Conservation (phyloP, 1,284 basidiomycete species). For the Rhodotorula sp. region DNA sequence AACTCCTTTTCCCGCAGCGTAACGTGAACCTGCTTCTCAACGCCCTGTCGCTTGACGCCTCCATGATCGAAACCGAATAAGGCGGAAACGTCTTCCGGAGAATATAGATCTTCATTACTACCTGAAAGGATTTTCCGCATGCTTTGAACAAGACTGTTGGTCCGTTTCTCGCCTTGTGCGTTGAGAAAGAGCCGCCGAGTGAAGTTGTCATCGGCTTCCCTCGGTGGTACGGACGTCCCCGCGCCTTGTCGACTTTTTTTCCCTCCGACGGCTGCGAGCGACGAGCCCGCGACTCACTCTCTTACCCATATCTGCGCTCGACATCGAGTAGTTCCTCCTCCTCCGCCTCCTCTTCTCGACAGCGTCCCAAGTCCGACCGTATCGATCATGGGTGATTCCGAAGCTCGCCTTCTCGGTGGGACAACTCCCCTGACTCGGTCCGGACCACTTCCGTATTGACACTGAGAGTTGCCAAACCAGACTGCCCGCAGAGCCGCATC, state of each 20-base stretch:
- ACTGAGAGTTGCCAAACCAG: not conserved
- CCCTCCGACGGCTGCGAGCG: no score
- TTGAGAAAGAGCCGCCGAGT: not conserved
- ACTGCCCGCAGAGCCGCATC: not conserved
- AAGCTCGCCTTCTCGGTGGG: no score
- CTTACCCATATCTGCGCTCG: no score
- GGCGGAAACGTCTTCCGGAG: not conserved
- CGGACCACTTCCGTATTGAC: not conserved
- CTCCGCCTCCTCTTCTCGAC: no score
- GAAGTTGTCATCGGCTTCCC: not conserved
- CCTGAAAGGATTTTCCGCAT: not conserved
- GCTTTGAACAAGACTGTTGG: not conserved
- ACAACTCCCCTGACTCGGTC: no score
- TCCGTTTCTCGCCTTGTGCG: not conserved
- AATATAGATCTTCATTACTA: not conserved
- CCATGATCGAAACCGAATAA: slow-evolving; percentile 33
- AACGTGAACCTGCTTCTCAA: slow-evolving; percentile 85
- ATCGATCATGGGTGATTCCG: no score
- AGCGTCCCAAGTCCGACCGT: no score
- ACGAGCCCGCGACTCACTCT: no score
- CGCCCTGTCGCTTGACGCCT: slow-evolving; percentile 74
- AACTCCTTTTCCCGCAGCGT: slow-evolving; percentile 24
- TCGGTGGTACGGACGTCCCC: not conserved
- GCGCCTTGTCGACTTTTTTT: no score
- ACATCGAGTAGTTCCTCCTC: no score